Conservation (phyloP, 2,329 filamentous ascomycete species). For the Fusarium sp. region DNA sequence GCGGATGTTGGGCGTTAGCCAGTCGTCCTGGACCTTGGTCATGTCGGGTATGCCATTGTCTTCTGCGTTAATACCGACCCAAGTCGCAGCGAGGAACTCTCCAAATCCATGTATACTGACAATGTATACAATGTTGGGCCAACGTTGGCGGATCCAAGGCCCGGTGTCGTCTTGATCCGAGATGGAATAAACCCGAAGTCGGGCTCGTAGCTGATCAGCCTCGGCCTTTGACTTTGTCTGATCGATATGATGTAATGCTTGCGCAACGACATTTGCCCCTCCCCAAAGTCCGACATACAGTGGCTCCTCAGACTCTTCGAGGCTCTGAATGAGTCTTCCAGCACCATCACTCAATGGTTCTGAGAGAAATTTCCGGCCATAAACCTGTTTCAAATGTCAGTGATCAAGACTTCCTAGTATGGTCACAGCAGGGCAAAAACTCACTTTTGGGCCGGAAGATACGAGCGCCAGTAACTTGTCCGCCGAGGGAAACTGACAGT, state of each 20-base stretch:
- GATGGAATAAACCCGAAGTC: not conserved
- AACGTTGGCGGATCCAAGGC: not conserved
- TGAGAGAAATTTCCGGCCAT: not conserved
- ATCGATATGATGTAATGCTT: not conserved
- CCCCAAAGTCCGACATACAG: not conserved
- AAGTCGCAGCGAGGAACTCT: not conserved
- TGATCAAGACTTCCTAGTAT: not conserved
- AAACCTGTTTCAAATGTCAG: not conserved
- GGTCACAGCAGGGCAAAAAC: not conserved
- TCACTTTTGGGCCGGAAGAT: not conserved
- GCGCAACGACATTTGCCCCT: not conserved
- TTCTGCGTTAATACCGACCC: not conserved
- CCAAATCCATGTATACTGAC: not conserved
- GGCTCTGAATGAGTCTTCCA: not conserved
- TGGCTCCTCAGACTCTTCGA: not conserved
- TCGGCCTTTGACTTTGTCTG: not conserved
- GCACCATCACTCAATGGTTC: not conserved
- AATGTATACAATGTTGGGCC: not conserved
- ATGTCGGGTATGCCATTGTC: not conserved
- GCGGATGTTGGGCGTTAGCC: not conserved
- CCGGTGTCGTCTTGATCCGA: not conserved
- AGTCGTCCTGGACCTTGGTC: not conserved
- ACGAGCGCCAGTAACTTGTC: not conserved
- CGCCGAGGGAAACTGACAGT: not conserved
- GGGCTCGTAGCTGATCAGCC: not conserved